phyloP scores from a whole-genome alignment of 495 filamentous ascomycete species.

The Hypomontagnella monticulosa region DNA sequence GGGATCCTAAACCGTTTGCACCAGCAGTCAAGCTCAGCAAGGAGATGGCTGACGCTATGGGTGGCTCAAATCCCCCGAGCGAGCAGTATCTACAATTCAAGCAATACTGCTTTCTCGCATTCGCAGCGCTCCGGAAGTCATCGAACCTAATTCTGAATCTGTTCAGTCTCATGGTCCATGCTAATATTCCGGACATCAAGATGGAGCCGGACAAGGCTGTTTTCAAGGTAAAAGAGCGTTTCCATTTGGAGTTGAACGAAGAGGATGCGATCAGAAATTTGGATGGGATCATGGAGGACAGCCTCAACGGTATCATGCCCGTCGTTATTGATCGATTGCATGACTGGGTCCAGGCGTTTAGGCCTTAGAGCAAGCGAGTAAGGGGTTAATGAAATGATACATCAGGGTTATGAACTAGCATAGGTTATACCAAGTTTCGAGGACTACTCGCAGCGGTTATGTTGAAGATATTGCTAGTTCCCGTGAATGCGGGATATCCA shows the following conservation, averaged over 20 bases:
- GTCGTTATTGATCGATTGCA: slow-evolving; percentile 96
- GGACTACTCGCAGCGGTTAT: not conserved
- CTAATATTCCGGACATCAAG: slow-evolving; percentile 94
- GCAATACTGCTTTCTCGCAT: slow-evolving; percentile 95
- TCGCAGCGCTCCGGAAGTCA: slow-evolving; percentile 87
- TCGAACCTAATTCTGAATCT: slow-evolving; percentile 93
- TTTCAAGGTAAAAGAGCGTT: slow-evolving; percentile 91
- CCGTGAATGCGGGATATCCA: slow-evolving; percentile 23
- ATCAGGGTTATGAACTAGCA: not conserved
- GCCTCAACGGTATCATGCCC: slow-evolving; percentile 84
- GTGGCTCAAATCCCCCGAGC: slow-evolving; percentile 70
- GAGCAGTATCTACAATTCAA: slow-evolving; percentile 87
- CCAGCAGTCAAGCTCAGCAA: slow-evolving; percentile 96
- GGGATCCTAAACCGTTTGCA: slow-evolving; percentile 96
- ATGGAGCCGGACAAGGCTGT: slow-evolving; percentile 93
- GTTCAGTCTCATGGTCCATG: slow-evolving; percentile 96
- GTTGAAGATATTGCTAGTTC: slow-evolving; percentile 12
- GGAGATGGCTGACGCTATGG: slow-evolving; percentile 99
- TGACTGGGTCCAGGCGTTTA: slow-evolving; percentile 90
- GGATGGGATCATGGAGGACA: slow-evolving; percentile 87
- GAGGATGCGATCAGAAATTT: slow-evolving; percentile 91
- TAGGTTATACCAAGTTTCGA: not conserved
- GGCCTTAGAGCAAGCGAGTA: slow-evolving; percentile 60
- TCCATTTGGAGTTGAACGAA: slow-evolving; percentile 90
- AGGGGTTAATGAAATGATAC: slow-evolving; percentile 1